These are phyloP conservation scores for Fusarium napiforme DNA, from an alignment of 2,329 filamentous ascomycete genomes.

Conservation along the genomic window DNA sequence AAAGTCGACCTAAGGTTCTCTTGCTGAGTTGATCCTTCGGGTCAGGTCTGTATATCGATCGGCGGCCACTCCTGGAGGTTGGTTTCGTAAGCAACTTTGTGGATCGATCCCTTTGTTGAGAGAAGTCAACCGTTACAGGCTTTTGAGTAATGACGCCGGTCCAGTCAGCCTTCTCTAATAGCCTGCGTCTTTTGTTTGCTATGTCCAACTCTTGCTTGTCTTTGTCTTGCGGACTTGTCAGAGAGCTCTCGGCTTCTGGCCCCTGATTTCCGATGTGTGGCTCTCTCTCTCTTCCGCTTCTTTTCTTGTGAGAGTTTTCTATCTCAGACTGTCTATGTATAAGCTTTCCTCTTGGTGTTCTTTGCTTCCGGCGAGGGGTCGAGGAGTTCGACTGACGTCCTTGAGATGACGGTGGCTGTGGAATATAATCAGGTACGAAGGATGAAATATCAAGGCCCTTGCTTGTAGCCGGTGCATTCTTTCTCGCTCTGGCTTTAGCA, in stretches of 20 bases:
- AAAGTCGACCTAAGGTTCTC: neutral
- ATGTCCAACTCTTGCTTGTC: slow-evolving; percentile 15
- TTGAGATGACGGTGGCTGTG: neutral
- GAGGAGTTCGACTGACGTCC: neutral
- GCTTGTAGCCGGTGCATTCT: slow-evolving; percentile 21
- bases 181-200: slow-evolving; percentile 38
- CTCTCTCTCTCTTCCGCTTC: neutral
- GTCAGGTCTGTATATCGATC: neutral
- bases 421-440: slow-evolving; percentile 47
- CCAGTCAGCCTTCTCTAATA: slow-evolving; percentile 48
- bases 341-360: slow-evolving; percentile 14
- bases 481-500: slow-evolving; percentile 48
- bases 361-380: slow-evolving; percentile 9
- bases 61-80: neutral
- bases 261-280: neutral
- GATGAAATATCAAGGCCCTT: slow-evolving; percentile 2
- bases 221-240: neutral
- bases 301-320: too few relatives aligned
- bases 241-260: neutral
- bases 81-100: neutral
- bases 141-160: slow-evolving; percentile 49
- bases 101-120: slow-evolving; percentile 14
- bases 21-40: neutral
- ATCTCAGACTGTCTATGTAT: slow-evolving; percentile 6
- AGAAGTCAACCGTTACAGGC: slow-evolving; percentile 38